Base-by-base conservation (phyloP, 2,329 filamentous ascomycete genomes). In the Beauveria varroae region DNA sequence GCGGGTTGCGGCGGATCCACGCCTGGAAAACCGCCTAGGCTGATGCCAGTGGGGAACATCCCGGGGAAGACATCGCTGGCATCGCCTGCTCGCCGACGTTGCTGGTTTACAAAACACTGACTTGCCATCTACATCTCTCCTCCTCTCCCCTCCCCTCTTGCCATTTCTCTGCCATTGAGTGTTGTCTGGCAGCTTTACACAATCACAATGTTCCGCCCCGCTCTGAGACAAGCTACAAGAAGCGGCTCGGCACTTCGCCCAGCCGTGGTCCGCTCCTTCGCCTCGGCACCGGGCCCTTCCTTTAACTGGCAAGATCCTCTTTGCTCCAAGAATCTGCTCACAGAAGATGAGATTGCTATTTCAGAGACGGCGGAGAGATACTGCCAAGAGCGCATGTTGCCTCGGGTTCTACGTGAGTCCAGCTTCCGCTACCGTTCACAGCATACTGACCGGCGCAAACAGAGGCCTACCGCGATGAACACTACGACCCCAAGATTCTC, bases 291-390 rank as follows among this genome's bases (percentile, higher is more conserved):
- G 20, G 67, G 67, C 28, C 68, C 73, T 3, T 66, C 67, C 22
- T 98, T 97, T 74, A 86, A 96, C 73, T 99, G 95, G 93, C 84
- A 95, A 73, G 95, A 99, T 71, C 93, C 95, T 22, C 79, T 99
- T 62, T 83, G 82, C 28, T 81, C 87, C 41, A 86, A 86, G 69
- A 88, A 86, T 69, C 77, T 96, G 50, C 83, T 92, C 69, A 96
- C 92, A 1, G 90, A 96, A 66, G 95, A 99, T 63, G 95, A 99
- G 75, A 72, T 91, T 65, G 91, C 93, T 16, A 93, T 99, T 66
- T 82, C 89, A 47, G 91, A 97, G 69, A 96, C 91, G 6, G 93
- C 93, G 40, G 90, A 96, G 75, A 84, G 90, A 64, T 99, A 98
- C 71, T 98, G 93, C 72, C 93, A 98, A 74, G 93, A 98, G 73